Conservation (phyloP, 23 red algal genomes). For the Cyanidiococcus yangmingshanensis region DNA sequence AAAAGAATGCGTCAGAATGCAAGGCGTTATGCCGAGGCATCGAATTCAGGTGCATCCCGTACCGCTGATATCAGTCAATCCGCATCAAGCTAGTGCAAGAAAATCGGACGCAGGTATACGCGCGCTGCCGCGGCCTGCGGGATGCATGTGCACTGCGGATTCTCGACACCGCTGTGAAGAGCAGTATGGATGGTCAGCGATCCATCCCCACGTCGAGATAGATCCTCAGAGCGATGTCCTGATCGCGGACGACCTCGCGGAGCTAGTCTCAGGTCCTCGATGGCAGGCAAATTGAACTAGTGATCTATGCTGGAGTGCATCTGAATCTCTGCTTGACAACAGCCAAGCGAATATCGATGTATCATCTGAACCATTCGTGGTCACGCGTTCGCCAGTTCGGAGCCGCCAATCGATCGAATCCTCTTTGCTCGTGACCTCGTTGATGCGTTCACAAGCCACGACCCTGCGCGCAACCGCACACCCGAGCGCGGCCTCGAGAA, state of each 20-base stretch:
- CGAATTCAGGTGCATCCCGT: no score
- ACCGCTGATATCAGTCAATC: no score
- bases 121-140: not conserved
- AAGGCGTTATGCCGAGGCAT: not conserved
- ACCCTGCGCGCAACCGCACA: not conserved
- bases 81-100: no score
- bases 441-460: conserved; percentile 8
- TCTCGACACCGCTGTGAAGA: not conserved
- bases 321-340: not conserved
- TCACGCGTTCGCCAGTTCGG: not conserved
- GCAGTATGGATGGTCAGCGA: conserved; percentile 8
- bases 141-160: conserved; percentile 14
- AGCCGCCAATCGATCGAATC: not conserved
- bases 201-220: not conserved
- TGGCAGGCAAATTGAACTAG: not conserved
- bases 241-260: conserved; percentile 5
- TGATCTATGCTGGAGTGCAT: conserved; percentile 3
- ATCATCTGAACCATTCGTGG: not conserved
- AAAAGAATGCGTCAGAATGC: not conserved
- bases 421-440: conserved; percentile 7
- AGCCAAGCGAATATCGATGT: conserved; percentile 8
- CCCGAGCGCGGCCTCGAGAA: not conserved
- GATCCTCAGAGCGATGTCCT: not conserved
- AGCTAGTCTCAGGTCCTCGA: conserved; percentile 6
- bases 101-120: not conserved